These are phyloP conservation scores for Pleurotus sapidus DNA, from an alignment of 768 basidiomycete species.

Conservation along the genomic window DNA sequence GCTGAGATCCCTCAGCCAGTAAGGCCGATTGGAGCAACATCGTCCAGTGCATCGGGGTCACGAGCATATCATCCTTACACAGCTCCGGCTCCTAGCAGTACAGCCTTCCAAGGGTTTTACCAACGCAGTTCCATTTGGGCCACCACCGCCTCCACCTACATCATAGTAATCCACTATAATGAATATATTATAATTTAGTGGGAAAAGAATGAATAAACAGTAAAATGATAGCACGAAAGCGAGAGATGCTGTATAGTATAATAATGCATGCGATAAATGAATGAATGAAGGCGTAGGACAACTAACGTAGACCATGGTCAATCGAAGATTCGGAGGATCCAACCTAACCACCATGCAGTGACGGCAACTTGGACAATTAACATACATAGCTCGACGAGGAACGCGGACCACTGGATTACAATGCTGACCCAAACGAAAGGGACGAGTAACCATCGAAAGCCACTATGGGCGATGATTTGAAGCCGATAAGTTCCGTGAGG, in stretches of 20 bases:
- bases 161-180: background rate
- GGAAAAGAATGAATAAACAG: background rate
- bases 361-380: constrained; percentile 58
- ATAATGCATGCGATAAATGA: constrained; percentile 1
- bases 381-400: constrained; percentile 54
- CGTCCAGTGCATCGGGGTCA: background rate
- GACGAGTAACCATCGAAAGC: constrained; percentile 60
- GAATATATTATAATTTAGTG: constrained; percentile 6
- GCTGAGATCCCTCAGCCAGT: constrained; percentile 21
- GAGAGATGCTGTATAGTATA: constrained; percentile 5
- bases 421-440: constrained; percentile 66
- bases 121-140: background rate
- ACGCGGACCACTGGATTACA: constrained; percentile 65
- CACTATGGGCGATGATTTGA: constrained; percentile 54
- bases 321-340: constrained; percentile 51
- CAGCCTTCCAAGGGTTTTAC: background rate
- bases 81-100: background rate
- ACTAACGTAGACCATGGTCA: background rate
- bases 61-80: background rate
- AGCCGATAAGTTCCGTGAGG: constrained; percentile 53
- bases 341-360: constrained; percentile 73
- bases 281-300: background rate
- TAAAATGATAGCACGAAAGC: constrained; percentile 8
- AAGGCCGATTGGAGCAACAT: background rate
- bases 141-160: background rate